phyloP scores from a whole-genome alignment of 2,329 filamentous ascomycete species.

The Tolypocladium cylindrosporum region DNA sequence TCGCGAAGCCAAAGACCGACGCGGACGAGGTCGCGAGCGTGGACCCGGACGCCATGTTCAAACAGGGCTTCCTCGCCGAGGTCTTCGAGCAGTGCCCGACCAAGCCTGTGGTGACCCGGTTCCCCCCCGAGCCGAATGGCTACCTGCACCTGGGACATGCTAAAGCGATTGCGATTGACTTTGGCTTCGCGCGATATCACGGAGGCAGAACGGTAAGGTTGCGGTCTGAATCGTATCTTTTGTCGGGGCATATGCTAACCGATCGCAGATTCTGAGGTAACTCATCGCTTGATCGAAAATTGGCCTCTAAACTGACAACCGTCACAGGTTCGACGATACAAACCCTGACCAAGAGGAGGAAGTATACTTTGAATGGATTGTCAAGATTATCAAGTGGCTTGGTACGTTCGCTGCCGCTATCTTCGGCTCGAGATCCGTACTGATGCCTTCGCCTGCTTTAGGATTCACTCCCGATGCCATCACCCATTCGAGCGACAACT shows the following conservation, averaged over 20 bases:
- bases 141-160: slow-evolving; percentile 92
- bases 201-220: slow-evolving; percentile 39
- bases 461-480: slow-evolving; percentile 40
- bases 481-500: slow-evolving; percentile 82
- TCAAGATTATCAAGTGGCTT: slow-evolving; percentile 74
- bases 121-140: slow-evolving; percentile 84
- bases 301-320: slow-evolving; percentile 3
- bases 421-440: background rate
- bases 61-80: slow-evolving; percentile 63
- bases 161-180: slow-evolving; percentile 94
- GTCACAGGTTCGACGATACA: slow-evolving; percentile 72
- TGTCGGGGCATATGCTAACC: background rate
- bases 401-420: background rate
- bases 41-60: slow-evolving; percentile 59
- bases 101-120: slow-evolving; percentile 58
- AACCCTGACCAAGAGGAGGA: slow-evolving; percentile 92
- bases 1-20: too few species aligned
- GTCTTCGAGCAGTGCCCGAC: slow-evolving; percentile 60
- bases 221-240: too few species aligned
- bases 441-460: slow-evolving; percentile 22
- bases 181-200: slow-evolving; percentile 82
- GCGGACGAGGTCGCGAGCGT: too few species aligned
- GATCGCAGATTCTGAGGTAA: background rate
- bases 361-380: slow-evolving; percentile 78
- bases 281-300: too few species aligned